Percentiles rank a stretch among this genome's conserved stretches.
Evolutionary conservation across 2,329 filamentous ascomycete genomes (phyloP).

Genomic region (Pezicula radicicola): DNA sequence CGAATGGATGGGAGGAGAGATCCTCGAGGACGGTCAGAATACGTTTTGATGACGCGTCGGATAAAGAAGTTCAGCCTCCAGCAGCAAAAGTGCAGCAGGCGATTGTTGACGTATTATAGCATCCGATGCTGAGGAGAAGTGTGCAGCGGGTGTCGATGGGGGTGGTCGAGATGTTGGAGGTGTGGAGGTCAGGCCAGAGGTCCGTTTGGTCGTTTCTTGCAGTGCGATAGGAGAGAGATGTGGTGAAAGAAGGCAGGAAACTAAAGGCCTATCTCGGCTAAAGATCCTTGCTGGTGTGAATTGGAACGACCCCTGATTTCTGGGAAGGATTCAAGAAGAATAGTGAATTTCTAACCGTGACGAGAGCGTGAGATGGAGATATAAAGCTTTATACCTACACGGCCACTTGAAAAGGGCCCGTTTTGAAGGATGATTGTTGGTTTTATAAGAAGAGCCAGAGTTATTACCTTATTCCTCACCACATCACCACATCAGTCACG

Average conservation of each 20-base stretch:
- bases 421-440: no score
- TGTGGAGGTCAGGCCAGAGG: constrained; percentile 1
- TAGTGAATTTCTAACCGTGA: no score
- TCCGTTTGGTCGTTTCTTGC: background rate
- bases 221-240: background rate
- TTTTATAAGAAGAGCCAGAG: no score
- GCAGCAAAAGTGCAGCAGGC: constrained; percentile 18
- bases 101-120: constrained; percentile 9
- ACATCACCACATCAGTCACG: no score
- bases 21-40: constrained; percentile 21
- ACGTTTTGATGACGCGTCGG: constrained; percentile 24
- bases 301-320: background rate
- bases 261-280: background rate
- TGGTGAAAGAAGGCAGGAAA: background rate
- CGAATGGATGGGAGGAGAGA: constrained; percentile 28
- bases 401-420: no score
- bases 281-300: background rate
- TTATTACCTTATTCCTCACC: no score
- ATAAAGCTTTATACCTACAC: no score
- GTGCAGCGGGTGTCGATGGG: constrained; percentile 3
- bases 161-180: constrained; percentile 4
- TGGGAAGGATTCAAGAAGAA: background rate
- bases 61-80: constrained; percentile 10
- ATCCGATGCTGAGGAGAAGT: constrained; percentile 18
- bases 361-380: no score